Conservation (phyloP, 2,329 filamentous ascomycete genomes). For the Verticillium nonalfalfae region DNA sequence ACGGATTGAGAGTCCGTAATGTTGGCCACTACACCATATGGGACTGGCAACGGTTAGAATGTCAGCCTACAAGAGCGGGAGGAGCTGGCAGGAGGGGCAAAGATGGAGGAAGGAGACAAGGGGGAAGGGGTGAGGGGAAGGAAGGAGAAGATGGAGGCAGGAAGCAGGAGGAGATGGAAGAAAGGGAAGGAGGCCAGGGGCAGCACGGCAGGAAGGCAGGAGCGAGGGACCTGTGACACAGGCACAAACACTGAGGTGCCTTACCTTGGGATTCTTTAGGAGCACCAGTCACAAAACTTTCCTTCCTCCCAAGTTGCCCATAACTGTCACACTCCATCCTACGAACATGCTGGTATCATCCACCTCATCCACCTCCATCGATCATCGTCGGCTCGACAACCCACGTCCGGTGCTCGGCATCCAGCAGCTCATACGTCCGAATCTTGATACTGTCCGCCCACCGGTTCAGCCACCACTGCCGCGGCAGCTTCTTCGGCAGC, state of each 20-base stretch:
- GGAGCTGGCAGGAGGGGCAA: background rate
- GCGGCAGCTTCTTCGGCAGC: constrained; percentile 19
- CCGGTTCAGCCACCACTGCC: constrained; percentile 29
- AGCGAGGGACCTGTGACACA: background rate
- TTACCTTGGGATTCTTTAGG: no score
- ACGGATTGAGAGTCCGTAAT: constrained; percentile 2
- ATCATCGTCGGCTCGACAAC: constrained; percentile 12
- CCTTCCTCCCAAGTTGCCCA: no score
- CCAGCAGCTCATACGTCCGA: constrained; percentile 22
- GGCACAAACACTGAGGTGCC: no score
- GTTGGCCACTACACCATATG: constrained; percentile 5
- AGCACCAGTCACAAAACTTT: no score
- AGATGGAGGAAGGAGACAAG: no score
- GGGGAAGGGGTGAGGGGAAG: no score
- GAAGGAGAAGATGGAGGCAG: no score
- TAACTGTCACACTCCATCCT: no score
- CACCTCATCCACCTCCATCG: background rate
- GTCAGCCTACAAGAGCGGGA: background rate
- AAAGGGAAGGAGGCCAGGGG: background rate
- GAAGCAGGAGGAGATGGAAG: no score
- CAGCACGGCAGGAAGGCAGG: background rate
- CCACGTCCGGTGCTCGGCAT: constrained; percentile 28
- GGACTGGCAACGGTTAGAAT: background rate
- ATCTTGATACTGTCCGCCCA: constrained; percentile 24
- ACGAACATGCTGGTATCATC: no score